Evolutionary conservation across 306 rosid genomes (phyloP).

Genomic region (Glycine tomentella): DNA sequence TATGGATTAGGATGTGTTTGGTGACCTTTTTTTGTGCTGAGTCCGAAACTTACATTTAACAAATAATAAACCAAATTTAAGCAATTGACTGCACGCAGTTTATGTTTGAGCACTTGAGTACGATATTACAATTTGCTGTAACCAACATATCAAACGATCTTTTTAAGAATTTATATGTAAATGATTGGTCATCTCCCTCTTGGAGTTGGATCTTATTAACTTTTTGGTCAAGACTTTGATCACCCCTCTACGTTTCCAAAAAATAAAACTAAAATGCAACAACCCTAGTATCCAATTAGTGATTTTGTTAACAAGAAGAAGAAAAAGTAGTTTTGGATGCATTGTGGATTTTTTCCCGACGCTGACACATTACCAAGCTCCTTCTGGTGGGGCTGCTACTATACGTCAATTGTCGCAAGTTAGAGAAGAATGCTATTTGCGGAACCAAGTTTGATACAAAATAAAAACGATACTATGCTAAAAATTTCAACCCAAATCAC

Average conservation of each 20-base stretch:
- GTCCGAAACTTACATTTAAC: conserved; percentile 20
- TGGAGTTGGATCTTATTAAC: background rate
- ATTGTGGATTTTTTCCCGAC: conserved; percentile 38
- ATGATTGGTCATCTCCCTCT: conserved; percentile 17
- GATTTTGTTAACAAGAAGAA: conserved; percentile 48
- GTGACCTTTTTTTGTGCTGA: conserved; percentile 39
- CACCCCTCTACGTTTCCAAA: conserved; percentile 35
- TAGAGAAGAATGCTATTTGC: background rate
- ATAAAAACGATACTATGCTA: background rate
- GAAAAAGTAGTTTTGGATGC: conserved; percentile 39
- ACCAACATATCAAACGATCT: conserved; percentile 38
- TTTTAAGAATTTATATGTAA: background rate
- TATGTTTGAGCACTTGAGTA: conserved; percentile 33
- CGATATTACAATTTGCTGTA: conserved; percentile 39
- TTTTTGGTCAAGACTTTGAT: conserved; percentile 43
- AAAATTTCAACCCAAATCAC: background rate
- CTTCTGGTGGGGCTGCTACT: conserved; percentile 14
- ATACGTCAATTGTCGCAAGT: conserved; percentile 20
- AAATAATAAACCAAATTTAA: conserved; percentile 17
- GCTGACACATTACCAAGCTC: conserved; percentile 47
- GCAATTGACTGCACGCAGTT: conserved; percentile 43
- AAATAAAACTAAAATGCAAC: conserved; percentile 28
- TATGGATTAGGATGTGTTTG: conserved; percentile 43
- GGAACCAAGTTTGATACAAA: conserved; percentile 9
- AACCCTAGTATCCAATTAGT: conserved; percentile 48